Percentiles rank a stretch among this genome's conserved stretches.
These are phyloP conservation scores for Mycena sanguinolenta DNA, from an alignment of 768 basidiomycete genomes.

Conservation along the genomic window DNA sequence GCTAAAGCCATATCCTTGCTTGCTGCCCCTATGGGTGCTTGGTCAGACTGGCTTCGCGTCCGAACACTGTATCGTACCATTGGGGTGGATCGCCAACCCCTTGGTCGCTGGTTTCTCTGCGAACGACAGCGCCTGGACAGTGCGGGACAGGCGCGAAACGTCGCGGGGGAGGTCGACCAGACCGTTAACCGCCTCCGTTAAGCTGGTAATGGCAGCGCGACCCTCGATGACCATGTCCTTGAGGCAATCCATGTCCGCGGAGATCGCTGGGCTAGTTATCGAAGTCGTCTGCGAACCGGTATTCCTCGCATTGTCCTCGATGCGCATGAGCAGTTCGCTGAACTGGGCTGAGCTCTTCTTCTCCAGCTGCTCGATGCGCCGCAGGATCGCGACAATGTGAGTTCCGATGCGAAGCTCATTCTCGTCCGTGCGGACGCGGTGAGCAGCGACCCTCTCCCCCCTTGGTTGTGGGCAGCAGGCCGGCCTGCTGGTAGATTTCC, in stretches of 20 bases:
- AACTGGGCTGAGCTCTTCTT: not conserved
- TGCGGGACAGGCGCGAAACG: not conserved
- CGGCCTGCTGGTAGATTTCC: not conserved
- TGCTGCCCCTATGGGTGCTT: too few relatives aligned
- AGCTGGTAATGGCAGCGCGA: not conserved
- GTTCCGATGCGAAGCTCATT: not conserved
- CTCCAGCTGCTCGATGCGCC: slow-evolving; percentile 8
- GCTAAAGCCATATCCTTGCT: not conserved
- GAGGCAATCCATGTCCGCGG: not conserved
- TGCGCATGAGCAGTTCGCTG: not conserved
- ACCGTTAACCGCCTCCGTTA: not conserved
- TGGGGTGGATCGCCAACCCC: too few relatives aligned
- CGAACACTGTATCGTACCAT: too few relatives aligned
- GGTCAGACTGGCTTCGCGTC: too few relatives aligned
- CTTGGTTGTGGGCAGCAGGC: not conserved
- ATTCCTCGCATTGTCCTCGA: not conserved
- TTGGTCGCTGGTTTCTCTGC: too few relatives aligned
- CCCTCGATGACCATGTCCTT: not conserved
- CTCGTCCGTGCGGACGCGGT: not conserved
- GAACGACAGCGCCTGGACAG: not conserved
- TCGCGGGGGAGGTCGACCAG: slow-evolving; percentile 3
- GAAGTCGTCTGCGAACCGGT: not conserved
- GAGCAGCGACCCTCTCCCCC: not conserved
- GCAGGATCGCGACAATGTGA: not conserved
- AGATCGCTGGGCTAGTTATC: not conserved